Percentiles rank a stretch among this genome's conserved stretches.
These are phyloP conservation scores for Zalaria sp. DNA, from an alignment of 2,329 filamentous ascomycete species.

Conservation along the genomic window DNA sequence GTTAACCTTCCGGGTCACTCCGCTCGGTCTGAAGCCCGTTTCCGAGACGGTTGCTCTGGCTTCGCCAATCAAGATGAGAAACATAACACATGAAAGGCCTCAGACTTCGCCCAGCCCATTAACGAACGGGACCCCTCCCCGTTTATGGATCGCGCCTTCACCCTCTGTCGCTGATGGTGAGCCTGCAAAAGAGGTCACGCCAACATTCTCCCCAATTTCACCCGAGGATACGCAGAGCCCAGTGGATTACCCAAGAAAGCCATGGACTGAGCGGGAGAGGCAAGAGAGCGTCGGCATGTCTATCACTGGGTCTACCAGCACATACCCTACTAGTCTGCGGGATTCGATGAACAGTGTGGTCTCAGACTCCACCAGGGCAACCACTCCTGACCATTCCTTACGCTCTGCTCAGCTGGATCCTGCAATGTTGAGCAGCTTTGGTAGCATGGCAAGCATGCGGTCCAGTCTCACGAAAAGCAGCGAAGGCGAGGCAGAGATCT, in stretches of 20 bases:
- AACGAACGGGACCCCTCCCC: no score
- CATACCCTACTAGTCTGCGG: slow-evolving; percentile 56
- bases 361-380: slow-evolving; percentile 76
- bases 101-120: no score
- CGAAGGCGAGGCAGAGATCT: slow-evolving; percentile 67
- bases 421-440: slow-evolving; percentile 44
- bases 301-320: slow-evolving; percentile 65
- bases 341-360: slow-evolving; percentile 69
- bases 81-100: no score
- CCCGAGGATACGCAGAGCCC: no score
- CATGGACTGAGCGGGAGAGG: slow-evolving; percentile 14
- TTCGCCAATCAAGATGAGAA: no score
- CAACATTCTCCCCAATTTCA: no score
- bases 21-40: no score
- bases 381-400: slow-evolving; percentile 52
- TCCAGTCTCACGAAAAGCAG: slow-evolving; percentile 44
- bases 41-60: no score
- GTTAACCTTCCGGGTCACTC: no score
- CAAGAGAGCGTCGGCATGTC: slow-evolving; percentile 61
- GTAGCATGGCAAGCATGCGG: slow-evolving; percentile 50
- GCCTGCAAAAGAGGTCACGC: no score
- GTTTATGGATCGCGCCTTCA: no score
- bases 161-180: no score
- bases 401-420: slow-evolving; percentile 30
- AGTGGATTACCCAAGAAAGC: slow-evolving; percentile 2